Base-by-base conservation (phyloP, 2,329 filamentous ascomycete species). In the Paradendryphiella salina region DNA sequence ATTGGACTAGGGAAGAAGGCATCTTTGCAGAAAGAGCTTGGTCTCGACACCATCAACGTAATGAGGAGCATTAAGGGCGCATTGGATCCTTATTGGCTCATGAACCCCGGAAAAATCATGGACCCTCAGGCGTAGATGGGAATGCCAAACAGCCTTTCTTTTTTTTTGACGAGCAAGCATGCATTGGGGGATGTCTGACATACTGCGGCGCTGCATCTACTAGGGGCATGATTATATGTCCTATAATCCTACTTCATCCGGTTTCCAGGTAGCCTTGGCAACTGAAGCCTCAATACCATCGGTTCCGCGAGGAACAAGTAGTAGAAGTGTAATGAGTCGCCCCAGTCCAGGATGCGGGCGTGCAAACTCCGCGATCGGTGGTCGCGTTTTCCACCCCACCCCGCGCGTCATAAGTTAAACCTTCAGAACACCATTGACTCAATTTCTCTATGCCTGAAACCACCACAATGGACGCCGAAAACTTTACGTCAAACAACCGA, bases 41-140 rank as follows among this genome's bases (percentile, higher is more conserved):
- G 91, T 0, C 75, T 83, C 2, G 89, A 90, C 50, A 95, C 91
- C 0, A 79, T 96, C 52, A 85, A 82, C 14, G 86, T 95, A 17
- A 96, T 96, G 91, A 86, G 84, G 66, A 85, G 82, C 56, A 85
- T 96, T 71, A 96, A 96, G 75, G 73, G 77, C n/a, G 84, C 90
- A 8, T 76, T 96, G 38, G 91, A 96, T 76, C 91, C 91, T 1
- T 75, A 85, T 41, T 95, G 91, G 89, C 83, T 96, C 49, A 83
- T 96, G 83, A 96, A 96, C 61, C 91, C 91, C 0, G 90, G 90
- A 1, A 96, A 96, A 77, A 93, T 96, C 57, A 91, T 96, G 73
- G 88, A 95, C 49, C 57, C 69, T 36, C 59, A 66, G 26, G 52
- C 52, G 11, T 68, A 60, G 49, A 17, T 3, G n/a, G 14, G 28